These are phyloP conservation scores for Eucalyptus shirleyi DNA, from an alignment of 345 rosid species.

Conservation along the genomic window DNA sequence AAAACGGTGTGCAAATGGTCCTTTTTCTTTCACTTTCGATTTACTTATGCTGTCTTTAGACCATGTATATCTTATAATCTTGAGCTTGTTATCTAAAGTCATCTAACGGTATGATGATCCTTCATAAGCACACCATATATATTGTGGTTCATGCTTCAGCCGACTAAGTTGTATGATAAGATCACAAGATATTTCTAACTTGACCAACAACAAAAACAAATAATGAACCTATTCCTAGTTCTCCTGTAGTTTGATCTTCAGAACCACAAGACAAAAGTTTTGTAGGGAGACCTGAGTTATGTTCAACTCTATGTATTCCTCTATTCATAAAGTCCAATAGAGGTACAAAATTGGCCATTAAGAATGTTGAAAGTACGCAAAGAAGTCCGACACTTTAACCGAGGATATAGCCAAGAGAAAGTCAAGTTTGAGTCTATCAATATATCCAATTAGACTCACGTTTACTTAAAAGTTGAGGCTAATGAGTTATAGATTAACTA, in stretches of 20 bases:
- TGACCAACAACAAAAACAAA: no score
- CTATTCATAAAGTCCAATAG: background rate
- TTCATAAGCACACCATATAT: no score
- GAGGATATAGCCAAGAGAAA: no score
- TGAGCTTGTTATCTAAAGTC: background rate
- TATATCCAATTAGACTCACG: no score
- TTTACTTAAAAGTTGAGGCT: no score
- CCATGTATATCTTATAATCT: background rate
- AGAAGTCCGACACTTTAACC: accelerated
- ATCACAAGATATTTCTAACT: background rate
- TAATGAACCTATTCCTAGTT: no score
- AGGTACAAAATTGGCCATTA: background rate
- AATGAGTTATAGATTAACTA: no score
- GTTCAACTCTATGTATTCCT: background rate
- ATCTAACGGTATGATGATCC: background rate
- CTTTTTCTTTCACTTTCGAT: background rate
- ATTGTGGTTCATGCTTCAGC: background rate
- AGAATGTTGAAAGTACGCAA: no score
- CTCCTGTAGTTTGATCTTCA: no score
- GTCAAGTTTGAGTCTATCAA: no score
- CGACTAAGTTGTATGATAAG: background rate
- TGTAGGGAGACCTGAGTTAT: background rate
- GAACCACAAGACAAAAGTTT: no score
- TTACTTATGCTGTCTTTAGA: background rate
- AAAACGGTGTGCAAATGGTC: background rate